Evolutionary conservation across 169 alveolate genomes (phyloP).

Genomic region (Plasmodium gaboni): DNA sequence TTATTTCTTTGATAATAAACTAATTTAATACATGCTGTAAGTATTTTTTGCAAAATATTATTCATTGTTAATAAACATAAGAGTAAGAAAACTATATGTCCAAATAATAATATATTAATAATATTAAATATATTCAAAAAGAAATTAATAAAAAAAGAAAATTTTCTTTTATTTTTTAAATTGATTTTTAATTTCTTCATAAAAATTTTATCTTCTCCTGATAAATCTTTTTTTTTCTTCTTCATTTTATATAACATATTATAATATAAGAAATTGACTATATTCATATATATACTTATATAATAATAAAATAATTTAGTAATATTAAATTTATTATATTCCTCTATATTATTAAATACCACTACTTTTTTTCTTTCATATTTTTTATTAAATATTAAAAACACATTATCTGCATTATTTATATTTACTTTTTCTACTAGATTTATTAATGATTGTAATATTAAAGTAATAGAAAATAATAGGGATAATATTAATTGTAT

Average conservation of each 20-base stretch:
- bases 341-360: conserved; percentile 23
- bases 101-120: conserved; percentile 29
- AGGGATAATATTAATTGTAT: conserved; percentile 23
- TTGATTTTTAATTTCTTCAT: conserved; percentile 20
- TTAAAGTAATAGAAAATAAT: conserved; percentile 33
- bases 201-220: conserved; percentile 45
- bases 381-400: conserved; percentile 18
- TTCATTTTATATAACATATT: conserved; percentile 34
- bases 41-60: conserved; percentile 8
- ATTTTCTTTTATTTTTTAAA: conserved; percentile 28
- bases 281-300: conserved; percentile 38
- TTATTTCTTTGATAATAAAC: conserved; percentile 30
- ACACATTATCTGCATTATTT: conserved; percentile 19
- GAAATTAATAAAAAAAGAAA: conserved; percentile 34
- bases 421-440: conserved; percentile 36
- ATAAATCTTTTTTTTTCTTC: conserved; percentile 29
- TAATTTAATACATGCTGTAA: conserved; percentile 18
- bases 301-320: conserved; percentile 33
- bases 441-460: conserved; percentile 45
- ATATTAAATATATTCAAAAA: conserved; percentile 26
- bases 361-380: conserved; percentile 22
- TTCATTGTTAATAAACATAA: conserved; percentile 35
- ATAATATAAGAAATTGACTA: conserved; percentile 14
- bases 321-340: conserved; percentile 20
- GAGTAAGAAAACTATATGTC: conserved; percentile 37